Evolutionary conservation across 140 eudicot species (phyloP).

Genomic region (Oenanthe javanica): DNA sequence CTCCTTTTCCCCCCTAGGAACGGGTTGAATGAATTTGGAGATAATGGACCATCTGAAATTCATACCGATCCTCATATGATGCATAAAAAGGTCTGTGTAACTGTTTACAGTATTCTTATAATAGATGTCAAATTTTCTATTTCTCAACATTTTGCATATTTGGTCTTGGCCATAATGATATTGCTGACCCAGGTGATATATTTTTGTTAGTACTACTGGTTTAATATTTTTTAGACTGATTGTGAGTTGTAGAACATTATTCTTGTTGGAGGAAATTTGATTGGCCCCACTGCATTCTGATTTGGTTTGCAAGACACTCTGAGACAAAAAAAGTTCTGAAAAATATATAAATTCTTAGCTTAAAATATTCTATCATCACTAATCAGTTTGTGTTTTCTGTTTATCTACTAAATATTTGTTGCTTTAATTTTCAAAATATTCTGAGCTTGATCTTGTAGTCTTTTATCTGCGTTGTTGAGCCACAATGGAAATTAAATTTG

Average conservation of each 20-base stretch:
- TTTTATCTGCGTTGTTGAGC: neutral
- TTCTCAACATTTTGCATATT: neutral
- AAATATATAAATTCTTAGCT: neutral
- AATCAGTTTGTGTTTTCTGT: neutral
- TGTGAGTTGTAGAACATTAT: neutral
- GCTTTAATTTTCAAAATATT: neutral
- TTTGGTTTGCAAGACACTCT: neutral
- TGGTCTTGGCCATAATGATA: neutral
- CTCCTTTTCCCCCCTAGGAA: conserved; percentile 23
- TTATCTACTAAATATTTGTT: neutral
- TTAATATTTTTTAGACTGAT: neutral
- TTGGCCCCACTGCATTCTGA: neutral
- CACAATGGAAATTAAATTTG: conserved; percentile 5
- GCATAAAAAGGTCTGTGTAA: conserved; percentile 39
- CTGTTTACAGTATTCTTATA: neutral
- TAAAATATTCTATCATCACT: neutral
- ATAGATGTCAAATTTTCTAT: neutral
- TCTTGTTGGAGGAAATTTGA: neutral
- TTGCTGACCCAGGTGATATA: neutral
- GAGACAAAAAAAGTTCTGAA: neutral
- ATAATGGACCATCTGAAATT: conserved; percentile 19
- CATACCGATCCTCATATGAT: conserved; percentile 37
- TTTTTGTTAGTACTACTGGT: neutral
- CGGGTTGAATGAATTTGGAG: conserved; percentile 26
- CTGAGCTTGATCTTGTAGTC: neutral